Evolutionary conservation across 805 yeast genomes (phyloP).

Genomic region (Helenozyma rhizophorensis): DNA sequence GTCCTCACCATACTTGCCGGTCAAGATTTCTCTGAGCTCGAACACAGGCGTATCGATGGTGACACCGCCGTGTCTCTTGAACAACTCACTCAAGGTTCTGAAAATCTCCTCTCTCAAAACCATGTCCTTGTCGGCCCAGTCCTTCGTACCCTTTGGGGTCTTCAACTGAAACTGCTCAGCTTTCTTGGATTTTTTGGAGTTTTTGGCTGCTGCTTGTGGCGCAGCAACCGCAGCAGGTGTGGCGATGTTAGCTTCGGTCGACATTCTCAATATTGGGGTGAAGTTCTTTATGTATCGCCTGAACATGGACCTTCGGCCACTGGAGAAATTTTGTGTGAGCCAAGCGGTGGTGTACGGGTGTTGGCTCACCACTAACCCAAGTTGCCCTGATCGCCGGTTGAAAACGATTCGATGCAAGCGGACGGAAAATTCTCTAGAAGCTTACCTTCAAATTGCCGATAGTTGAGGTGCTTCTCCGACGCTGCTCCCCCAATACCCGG

Average conservation of each 20-base stretch:
- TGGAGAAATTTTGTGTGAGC: not conserved
- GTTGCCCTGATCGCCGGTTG: too few species aligned
- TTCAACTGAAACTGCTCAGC: slow-evolving; percentile 70
- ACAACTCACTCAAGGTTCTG: slow-evolving; percentile 61
- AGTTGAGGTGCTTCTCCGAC: too few species aligned
- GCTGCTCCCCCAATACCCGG: too few species aligned
- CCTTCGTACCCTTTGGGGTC: slow-evolving; percentile 96
- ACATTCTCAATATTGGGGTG: slow-evolving; percentile 16
- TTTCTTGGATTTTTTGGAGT: slow-evolving; percentile 36
- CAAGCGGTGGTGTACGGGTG: slow-evolving; percentile 8
- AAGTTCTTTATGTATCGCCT: slow-evolving; percentile 12
- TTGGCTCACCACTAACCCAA: too few species aligned
- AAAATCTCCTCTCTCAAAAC: slow-evolving; percentile 87
- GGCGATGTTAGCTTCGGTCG: slow-evolving; percentile 17
- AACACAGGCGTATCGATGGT: slow-evolving; percentile 98
- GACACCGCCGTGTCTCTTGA: slow-evolving; percentile 96
- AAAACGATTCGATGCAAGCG: too few species aligned
- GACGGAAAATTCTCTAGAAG: too few species aligned
- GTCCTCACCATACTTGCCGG: slow-evolving; percentile 98
- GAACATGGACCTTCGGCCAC: slow-evolving; percentile 10
- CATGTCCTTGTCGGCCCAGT: slow-evolving; percentile 99
- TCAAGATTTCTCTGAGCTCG: slow-evolving; percentile 88
- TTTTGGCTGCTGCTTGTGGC: slow-evolving; percentile 9
- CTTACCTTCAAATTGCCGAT: too few species aligned
- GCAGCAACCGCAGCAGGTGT: slow-evolving; percentile 5